Evolutionary conservation across 2,329 filamentous ascomycete species (phyloP).

Genomic region (Hymenoscyphus fraxineus): DNA sequence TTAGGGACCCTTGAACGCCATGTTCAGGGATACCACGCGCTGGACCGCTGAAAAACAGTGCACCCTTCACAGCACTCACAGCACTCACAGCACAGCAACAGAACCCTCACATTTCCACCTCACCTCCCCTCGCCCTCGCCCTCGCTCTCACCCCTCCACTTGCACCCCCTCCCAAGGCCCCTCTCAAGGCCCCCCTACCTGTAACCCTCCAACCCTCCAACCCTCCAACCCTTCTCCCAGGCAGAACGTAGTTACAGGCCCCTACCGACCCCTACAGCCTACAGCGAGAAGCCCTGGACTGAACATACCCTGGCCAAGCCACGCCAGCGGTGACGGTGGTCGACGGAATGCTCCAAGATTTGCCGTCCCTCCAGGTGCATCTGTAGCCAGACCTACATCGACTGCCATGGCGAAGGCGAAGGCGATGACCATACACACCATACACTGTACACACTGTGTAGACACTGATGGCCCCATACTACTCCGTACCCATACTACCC

Average conservation of each 20-base stretch:
- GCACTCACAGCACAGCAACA: background rate
- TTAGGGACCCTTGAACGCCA: background rate
- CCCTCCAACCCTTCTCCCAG: background rate
- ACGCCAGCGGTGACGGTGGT: conserved; percentile 6
- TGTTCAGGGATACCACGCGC: conserved; percentile 1
- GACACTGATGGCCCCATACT: background rate
- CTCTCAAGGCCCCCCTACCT: background rate
- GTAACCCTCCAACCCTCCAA: background rate
- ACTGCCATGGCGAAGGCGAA: too few relatives aligned
- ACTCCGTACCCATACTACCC: background rate
- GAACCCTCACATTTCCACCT: background rate
- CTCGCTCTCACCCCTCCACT: background rate
- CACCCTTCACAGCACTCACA: background rate
- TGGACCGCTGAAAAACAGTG: conserved; percentile 5
- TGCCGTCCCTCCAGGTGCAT: conserved; percentile 3
- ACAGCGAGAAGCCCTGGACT: conserved; percentile 3
- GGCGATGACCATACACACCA: too few relatives aligned
- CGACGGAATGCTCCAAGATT: conserved; percentile 13
- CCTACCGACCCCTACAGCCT: background rate
- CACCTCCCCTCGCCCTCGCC: background rate
- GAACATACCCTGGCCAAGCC: conserved; percentile 11
- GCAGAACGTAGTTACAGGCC: too few relatives aligned
- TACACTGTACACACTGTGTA: too few relatives aligned
- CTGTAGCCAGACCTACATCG: background rate
- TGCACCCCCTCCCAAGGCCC: background rate